Percentiles rank a stretch among this genome's conserved stretches.
Conservation (phyloP, 257 asterid genomes). For the Rubia yunnanensis region DNA sequence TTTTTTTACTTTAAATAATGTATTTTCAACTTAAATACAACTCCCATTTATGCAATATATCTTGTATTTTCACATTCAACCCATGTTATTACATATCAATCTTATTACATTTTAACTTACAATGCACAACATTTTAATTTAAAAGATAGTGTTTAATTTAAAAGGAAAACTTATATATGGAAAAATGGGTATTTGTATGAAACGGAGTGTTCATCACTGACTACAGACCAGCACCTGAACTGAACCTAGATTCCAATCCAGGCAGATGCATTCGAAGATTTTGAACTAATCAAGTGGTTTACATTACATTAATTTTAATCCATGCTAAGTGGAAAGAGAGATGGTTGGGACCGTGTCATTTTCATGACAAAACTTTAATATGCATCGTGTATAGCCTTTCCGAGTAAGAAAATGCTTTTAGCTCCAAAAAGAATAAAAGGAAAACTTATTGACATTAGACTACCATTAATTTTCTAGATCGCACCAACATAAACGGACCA, state of each 20-base stretch:
- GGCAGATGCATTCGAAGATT: not conserved
- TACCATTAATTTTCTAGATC: constrained; percentile 14
- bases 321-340: not conserved
- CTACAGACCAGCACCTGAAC: not conserved
- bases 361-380: constrained; percentile 27
- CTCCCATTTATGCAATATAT: too few relatives aligned
- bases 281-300: not conserved
- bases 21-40: too few relatives aligned
- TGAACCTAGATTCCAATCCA: not conserved
- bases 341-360: constrained; percentile 54
- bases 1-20: too few relatives aligned
- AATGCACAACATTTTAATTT: too few relatives aligned
- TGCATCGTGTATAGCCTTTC: constrained; percentile 22
- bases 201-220: too few relatives aligned
- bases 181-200: too few relatives aligned
- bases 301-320: too few relatives aligned
- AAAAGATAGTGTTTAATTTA: too few relatives aligned
- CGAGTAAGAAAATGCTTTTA: constrained; percentile 22
- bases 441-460: constrained; percentile 26
- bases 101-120: too few relatives aligned
- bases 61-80: too few relatives aligned
- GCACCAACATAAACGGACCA: constrained; percentile 9
- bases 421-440: not conserved
- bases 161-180: too few relatives aligned
- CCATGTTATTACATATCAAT: too few relatives aligned